Evolutionary conservation across 164 flowering plant genomes (phyloP).

Genomic region (Stephania cephalantha): DNA sequence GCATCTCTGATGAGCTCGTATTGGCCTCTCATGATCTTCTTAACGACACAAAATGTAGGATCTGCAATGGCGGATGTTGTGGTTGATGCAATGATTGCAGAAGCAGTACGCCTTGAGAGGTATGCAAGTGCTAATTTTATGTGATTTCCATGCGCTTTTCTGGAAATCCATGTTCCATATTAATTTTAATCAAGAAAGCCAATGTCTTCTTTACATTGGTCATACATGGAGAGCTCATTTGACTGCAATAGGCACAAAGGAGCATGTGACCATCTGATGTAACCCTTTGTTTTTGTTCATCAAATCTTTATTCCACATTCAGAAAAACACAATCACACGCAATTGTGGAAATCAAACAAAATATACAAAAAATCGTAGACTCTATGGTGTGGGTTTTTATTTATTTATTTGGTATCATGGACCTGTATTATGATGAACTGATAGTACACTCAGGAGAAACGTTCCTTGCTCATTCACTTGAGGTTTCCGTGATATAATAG

Average conservation of each 20-base stretch:
- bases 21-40: constrained; percentile 44
- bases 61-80: constrained; percentile 98
- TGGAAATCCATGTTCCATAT: not conserved
- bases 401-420: not conserved
- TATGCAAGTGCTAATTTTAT: constrained; percentile 21
- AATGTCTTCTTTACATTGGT: not conserved
- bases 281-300: not conserved
- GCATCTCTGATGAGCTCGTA: constrained; percentile 46
- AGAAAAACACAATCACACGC: too few relatives aligned
- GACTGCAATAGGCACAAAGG: not conserved
- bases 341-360: not conserved
- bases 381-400: not conserved
- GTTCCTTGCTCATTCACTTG: not conserved
- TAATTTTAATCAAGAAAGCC: too few relatives aligned
- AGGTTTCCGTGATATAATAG: too few relatives aligned
- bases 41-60: constrained; percentile 79
- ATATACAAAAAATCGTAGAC: not conserved
- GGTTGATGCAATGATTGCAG: constrained; percentile 95
- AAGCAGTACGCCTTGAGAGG: constrained; percentile 71
- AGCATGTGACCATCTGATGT: not conserved
- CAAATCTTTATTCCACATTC: not conserved
- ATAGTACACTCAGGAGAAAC: not conserved
- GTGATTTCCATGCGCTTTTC: not conserved
- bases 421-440: not conserved
- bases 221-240: not conserved